These are phyloP conservation scores for Microstroma glucosiphilum DNA, from an alignment of 1,284 basidiomycete species.

Conservation along the genomic window DNA sequence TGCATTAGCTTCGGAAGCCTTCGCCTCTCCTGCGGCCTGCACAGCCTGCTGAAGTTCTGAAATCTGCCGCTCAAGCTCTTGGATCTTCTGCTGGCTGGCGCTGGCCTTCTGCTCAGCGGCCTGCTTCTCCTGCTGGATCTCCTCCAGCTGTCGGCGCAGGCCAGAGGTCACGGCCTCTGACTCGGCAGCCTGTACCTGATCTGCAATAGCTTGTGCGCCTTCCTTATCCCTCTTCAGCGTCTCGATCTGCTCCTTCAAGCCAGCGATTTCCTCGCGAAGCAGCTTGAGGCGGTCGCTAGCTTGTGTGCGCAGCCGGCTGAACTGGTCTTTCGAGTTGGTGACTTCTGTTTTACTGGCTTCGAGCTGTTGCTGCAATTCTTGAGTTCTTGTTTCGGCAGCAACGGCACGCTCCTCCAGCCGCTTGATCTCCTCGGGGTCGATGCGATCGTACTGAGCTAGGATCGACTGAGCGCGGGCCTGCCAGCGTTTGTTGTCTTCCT, in stretches of 20 bases:
- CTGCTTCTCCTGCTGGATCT: slow-evolving; percentile 22
- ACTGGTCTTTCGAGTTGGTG: slow-evolving; percentile 28
- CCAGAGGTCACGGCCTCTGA: slow-evolving; percentile 30
- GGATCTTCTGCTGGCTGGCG: slow-evolving; percentile 42
- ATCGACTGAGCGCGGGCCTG: slow-evolving; percentile 75
- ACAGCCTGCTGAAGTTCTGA: slow-evolving; percentile 50
- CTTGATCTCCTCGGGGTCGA: slow-evolving; percentile 63
- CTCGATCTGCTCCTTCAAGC: slow-evolving; percentile 27
- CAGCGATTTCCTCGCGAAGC: neutral
- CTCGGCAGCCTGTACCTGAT: slow-evolving; percentile 49
- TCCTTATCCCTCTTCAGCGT: slow-evolving; percentile 50
- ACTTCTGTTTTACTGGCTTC: slow-evolving; percentile 25
- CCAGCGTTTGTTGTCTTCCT: slow-evolving; percentile 75
- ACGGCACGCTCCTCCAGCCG: slow-evolving; percentile 38
- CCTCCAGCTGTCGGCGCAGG: too few species aligned
- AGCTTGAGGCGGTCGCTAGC: slow-evolving; percentile 30
- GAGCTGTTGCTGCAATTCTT: slow-evolving; percentile 17
- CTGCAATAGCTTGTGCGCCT: slow-evolving; percentile 23
- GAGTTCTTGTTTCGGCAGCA: slow-evolving; percentile 15
- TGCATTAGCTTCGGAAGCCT: slow-evolving; percentile 26
- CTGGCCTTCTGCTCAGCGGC: slow-evolving; percentile 29
- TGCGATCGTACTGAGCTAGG: slow-evolving; percentile 79
- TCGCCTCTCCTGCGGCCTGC: slow-evolving; percentile 47
- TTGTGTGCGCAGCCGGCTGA: slow-evolving; percentile 42
- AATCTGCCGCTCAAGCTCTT: slow-evolving; percentile 55